Evolutionary conservation across 805 yeast genomes (phyloP), one percentile per base, ranked within the genome.

Genomic region (Kluyveromyces dobzhanskii): DNA sequence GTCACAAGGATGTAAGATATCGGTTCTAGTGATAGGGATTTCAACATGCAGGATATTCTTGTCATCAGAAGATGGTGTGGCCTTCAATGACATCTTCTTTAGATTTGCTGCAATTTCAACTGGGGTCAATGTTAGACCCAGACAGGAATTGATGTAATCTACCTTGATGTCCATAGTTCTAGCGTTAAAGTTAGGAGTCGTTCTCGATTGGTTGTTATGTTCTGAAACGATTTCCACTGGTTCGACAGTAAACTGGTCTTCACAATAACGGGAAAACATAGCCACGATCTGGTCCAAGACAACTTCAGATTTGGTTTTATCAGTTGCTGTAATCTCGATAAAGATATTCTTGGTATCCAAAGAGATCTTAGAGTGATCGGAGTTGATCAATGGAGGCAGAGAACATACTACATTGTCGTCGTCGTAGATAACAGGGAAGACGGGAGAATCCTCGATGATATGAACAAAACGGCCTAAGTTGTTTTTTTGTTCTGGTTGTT

Each of bases 301-400:
- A 57, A 92, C 73, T 56, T 86, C 97, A 36, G 87, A 82, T 65
- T 94, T 94, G 45, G 98, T 90, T 61, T 66, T 83, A 61, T 92
- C 99, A 37, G 95, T 85, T 48, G 95, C 99, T 13, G 97, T 90
- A 42, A 86, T 76, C 49, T 92, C 99, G 53, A 92, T 78, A 62
- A 90, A 86, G 44, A 94, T 84, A 55, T 92, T 88, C 50, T 67
- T 78, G 45, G 98, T 90, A 42, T 85, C 71, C 47, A 87, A 64
- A 14, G 92, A 70, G 54, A 92, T 85, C 67, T 94, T 94, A 37
- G 95, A 80, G 58, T 73, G 84, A 56, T 92, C 81, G 28, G 95
- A 82, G 69, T 92, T 92, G 69, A 92, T 94, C 57, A 92, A 82
- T 47, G 99, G 99, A 37, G 99, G 99, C 70, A 92, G 65, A 5